Evolutionary conservation across 2,329 filamentous ascomycete species (phyloP).

Genomic region (Zasmidium cellare): DNA sequence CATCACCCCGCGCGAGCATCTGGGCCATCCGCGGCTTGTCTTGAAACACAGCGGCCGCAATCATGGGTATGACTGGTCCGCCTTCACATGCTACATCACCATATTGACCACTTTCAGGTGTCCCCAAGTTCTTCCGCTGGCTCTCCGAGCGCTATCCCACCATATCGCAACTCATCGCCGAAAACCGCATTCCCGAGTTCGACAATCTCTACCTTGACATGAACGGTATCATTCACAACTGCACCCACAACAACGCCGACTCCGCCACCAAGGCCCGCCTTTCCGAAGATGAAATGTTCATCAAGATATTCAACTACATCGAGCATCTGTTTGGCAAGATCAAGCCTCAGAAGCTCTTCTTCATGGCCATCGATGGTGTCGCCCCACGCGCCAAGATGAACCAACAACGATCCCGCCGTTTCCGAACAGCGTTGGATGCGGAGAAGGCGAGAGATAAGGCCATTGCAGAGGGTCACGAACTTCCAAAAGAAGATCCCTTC

Average conservation of each 20-base stretch:
- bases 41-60: constrained; percentile 34
- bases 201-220: constrained; percentile 97
- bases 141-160: constrained; percentile 98
- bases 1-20: constrained; percentile 9
- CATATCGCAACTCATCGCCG: constrained; percentile 96
- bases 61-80: constrained; percentile 32
- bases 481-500: constrained; percentile 93
- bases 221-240: constrained; percentile 99
- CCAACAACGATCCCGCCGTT: constrained; percentile 92
- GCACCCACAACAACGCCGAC: constrained; percentile 94
- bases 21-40: constrained; percentile 18
- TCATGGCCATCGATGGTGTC: constrained; percentile 99
- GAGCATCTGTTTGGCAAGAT: constrained; percentile 98
- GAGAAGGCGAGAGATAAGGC: constrained; percentile 92
- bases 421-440: constrained; percentile 88
- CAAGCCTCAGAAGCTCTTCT: constrained; percentile 96
- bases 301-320: constrained; percentile 99
- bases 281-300: constrained; percentile 99
- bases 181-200: constrained; percentile 98
- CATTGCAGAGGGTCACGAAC: constrained; percentile 80
- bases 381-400: constrained; percentile 99
- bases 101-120: constrained; percentile 57
- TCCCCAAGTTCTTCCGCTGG: constrained; percentile 97
- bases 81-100: constrained; percentile 4
- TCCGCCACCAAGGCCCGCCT: constrained; percentile 89